Evolutionary conservation across 1,284 basidiomycete genomes (phyloP), one percentile per base, ranked within the genome.

Genomic region (Melampsora americana): DNA sequence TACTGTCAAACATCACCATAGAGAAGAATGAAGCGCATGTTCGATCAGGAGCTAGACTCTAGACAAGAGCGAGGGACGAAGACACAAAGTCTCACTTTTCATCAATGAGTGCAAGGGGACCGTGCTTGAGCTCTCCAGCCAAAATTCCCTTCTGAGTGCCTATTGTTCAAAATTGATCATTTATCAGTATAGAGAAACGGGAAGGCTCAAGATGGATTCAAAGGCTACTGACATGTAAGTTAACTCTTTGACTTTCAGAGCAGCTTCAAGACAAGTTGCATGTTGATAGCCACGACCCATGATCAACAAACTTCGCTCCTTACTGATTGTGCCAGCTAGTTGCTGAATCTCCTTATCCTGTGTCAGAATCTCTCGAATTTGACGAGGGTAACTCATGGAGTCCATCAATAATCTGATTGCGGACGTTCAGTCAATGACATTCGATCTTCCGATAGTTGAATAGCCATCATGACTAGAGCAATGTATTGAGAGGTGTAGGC

Each of bases 401-500:
- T 70, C 92, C 94, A 79, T 93, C 89, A 80, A 99, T 98, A 85
- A 99, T 97, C 83, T 92, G 88, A 83, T 91, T 90, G 79, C 95
- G 89, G n/a, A 78, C 96, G 91, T 80, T 90, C 89, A 2, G 90
- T 90, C 85, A 97, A 90, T 65, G 92, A 93, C 83, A 97, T 92
- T 67, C 94, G 91, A 85, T 99, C 96, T 84, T 98, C 95, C 4
- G 93, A 95, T 28, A 99, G 87, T 84, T 98, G 95, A 50, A 99
- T 88, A 18, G 96, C 96, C 86, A 99, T 96, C 91, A 99, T 95
- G 84, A 98, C 86, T 71, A 99, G 88, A 2, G 95, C 96, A 80
- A 99, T 95, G 86, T 98, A 99, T 85, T 99, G 95, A 68, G 95
- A 98, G 2, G 95, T 99, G 86, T 99, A 99, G 2, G 96, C 96